Conservation (phyloP, 139 green algal species). For the Tetratostichococcus sp. region DNA sequence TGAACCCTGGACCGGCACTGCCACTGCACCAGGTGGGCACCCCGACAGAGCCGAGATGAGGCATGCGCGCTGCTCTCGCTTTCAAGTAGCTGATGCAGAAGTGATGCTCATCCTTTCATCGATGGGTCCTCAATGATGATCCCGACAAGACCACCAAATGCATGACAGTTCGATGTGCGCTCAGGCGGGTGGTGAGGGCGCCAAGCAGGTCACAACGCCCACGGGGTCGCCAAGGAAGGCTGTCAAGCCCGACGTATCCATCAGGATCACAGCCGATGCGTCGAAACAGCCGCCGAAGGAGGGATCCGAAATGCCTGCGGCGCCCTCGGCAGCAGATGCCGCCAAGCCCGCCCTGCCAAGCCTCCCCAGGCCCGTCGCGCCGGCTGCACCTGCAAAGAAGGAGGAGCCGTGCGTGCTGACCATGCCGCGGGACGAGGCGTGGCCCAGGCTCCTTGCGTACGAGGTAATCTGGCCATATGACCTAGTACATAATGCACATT, state of each 20-base stretch:
- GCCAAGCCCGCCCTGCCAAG: no score
- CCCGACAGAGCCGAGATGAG: not conserved
- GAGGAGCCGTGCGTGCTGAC: slow-evolving; percentile 21
- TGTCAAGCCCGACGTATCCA: not conserved
- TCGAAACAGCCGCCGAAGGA: not conserved
- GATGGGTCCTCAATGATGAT: no score
- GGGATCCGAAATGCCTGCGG: not conserved
- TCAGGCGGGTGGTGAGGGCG: no score
- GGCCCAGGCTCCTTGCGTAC: slow-evolving; percentile 48
- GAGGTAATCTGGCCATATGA: slow-evolving; percentile 36
- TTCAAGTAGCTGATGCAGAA: no score
- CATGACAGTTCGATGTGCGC: no score
- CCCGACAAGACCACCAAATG: no score
- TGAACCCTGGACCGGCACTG: not conserved
- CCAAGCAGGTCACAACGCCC: not conserved
- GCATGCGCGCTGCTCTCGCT: no score
- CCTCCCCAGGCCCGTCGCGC: no score
- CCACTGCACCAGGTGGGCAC: not conserved
- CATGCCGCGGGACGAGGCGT: slow-evolving; percentile 38
- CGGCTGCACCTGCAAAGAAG: not conserved
- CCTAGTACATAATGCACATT: no score
- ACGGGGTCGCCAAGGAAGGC: not conserved
- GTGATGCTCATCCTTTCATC: no score
- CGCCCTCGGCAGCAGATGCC: no score
- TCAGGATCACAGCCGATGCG: not conserved